phyloP scores from a whole-genome alignment of 495 filamentous ascomycete species.

The Podospora anserina region DNA sequence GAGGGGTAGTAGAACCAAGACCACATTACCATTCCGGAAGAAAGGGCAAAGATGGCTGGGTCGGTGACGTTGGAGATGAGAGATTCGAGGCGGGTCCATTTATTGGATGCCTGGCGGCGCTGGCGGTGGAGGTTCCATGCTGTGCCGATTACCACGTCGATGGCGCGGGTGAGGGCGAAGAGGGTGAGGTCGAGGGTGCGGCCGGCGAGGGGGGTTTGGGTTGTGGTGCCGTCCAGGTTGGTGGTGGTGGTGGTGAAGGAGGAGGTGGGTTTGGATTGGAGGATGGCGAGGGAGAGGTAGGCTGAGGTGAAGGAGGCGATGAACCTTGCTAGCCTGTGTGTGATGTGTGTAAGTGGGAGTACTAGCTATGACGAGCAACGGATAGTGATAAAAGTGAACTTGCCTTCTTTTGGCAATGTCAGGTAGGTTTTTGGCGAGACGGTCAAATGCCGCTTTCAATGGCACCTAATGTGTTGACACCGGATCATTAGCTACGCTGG shows the following conservation, averaged over 20 bases:
- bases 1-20: slow-evolving; percentile 77
- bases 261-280: slow-evolving; percentile 46
- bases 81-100: slow-evolving; percentile 53
- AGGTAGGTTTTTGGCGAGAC: slow-evolving; percentile 25
- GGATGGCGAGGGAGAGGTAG: slow-evolving; percentile 48
- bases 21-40: slow-evolving; percentile 84
- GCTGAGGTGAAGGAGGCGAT: slow-evolving; percentile 49
- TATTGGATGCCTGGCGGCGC: slow-evolving; percentile 35
- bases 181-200: slow-evolving; percentile 84
- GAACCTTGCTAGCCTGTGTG: slow-evolving; percentile 43
- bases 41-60: slow-evolving; percentile 70
- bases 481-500: neutral
- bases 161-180: slow-evolving; percentile 70
- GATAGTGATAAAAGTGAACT: neutral
- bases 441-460: slow-evolving; percentile 26
- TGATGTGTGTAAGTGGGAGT: slow-evolving; percentile 10
- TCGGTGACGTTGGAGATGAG: slow-evolving; percentile 56
- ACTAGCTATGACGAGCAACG: neutral
- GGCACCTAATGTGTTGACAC: slow-evolving; percentile 29
- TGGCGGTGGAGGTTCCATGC: slow-evolving; percentile 56
- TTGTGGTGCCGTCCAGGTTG: slow-evolving; percentile 13
- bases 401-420: slow-evolving; percentile 34
- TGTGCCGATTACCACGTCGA: slow-evolving; percentile 67
- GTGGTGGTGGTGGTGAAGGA: slow-evolving; percentile 37
- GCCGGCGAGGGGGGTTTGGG: slow-evolving; percentile 55